Evolutionary conservation across 2,329 filamentous ascomycete genomes (phyloP).

Genomic region (Neonectria neomacrospora): DNA sequence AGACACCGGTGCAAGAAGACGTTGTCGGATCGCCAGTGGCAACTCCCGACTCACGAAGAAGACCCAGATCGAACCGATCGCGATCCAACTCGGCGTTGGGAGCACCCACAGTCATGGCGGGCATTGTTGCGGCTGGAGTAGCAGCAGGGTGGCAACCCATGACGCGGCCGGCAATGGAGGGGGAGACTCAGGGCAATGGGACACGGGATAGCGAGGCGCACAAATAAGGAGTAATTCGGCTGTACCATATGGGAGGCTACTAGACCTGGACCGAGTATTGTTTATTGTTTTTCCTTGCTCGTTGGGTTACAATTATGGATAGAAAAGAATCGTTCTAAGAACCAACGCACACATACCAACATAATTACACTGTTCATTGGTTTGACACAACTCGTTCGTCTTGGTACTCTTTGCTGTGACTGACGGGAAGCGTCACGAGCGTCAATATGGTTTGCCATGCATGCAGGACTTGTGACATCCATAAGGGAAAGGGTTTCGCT

Average conservation of each 20-base stretch:
- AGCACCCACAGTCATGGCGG: slow-evolving; percentile 83
- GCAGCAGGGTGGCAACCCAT: slow-evolving; percentile 81
- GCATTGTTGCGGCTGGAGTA: slow-evolving; percentile 80
- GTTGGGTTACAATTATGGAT: slow-evolving; percentile 36
- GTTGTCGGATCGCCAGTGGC: slow-evolving; percentile 60
- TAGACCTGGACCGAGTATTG: slow-evolving; percentile 24
- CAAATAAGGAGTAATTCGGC: slow-evolving; percentile 41
- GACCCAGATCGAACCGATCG: slow-evolving; percentile 74
- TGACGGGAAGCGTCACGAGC: not conserved
- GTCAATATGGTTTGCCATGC: not conserved
- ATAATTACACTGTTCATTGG: slow-evolving; percentile 22
- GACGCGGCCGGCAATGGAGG: slow-evolving; percentile 41
- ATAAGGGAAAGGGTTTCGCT: slow-evolving; percentile 1
- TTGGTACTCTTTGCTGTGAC: not conserved
- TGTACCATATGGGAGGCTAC: slow-evolving; percentile 30
- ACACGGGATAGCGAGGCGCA: slow-evolving; percentile 39
- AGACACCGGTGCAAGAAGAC: slow-evolving; percentile 71
- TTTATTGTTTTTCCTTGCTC: slow-evolving; percentile 32
- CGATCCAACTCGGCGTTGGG: slow-evolving; percentile 77
- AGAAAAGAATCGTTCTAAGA: slow-evolving; percentile 29
- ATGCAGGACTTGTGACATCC: not conserved
- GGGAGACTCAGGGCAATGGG: slow-evolving; percentile 28
- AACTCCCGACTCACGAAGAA: slow-evolving; percentile 70
- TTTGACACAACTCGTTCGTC: not conserved
- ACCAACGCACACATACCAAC: slow-evolving; percentile 10